A percentile compares a stretch with the other conserved stretches of the same genome.
These are phyloP conservation scores for Arthrinium phaeospermum DNA, from an alignment of 2,329 filamentous ascomycete genomes.

Conservation along the genomic window DNA sequence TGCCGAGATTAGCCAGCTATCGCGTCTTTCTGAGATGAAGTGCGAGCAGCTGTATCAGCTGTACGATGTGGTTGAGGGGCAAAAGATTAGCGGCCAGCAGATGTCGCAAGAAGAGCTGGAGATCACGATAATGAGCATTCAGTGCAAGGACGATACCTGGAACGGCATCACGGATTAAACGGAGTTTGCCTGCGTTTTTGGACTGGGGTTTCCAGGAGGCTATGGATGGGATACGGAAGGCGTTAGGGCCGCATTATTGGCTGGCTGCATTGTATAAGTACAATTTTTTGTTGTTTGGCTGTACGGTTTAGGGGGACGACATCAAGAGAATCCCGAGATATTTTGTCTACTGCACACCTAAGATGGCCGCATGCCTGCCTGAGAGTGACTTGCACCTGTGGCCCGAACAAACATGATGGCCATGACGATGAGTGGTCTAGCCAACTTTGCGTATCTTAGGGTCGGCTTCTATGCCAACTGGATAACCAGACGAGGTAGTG, in stretches of 20 bases:
- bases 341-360: background rate
- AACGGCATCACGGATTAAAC: conserved; percentile 35
- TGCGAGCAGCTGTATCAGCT: conserved; percentile 81
- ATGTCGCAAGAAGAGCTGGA: conserved; percentile 69
- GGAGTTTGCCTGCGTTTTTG: background rate
- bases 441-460: background rate
- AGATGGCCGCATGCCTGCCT: background rate
- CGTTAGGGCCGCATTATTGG: conserved; percentile 11
- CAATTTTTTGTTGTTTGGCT: background rate
- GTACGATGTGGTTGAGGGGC: conserved; percentile 83
- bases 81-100: conserved; percentile 68
- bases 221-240: conserved; percentile 14
- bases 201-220: background rate
- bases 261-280: conserved; percentile 13
- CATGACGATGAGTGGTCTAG: background rate
- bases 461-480: background rate
- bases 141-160: conserved; percentile 40
- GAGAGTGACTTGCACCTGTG: background rate
- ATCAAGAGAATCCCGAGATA: background rate
- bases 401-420: too few species aligned
- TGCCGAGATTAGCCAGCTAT: conserved; percentile 64
- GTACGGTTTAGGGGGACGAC: background rate
- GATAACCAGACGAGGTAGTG: background rate
- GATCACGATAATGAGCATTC: conserved; percentile 64
- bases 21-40: conserved; percentile 72